Evolutionary conservation across 371 early-diverging fungal species (phyloP).

Genomic region (Mortierella sp.): DNA sequence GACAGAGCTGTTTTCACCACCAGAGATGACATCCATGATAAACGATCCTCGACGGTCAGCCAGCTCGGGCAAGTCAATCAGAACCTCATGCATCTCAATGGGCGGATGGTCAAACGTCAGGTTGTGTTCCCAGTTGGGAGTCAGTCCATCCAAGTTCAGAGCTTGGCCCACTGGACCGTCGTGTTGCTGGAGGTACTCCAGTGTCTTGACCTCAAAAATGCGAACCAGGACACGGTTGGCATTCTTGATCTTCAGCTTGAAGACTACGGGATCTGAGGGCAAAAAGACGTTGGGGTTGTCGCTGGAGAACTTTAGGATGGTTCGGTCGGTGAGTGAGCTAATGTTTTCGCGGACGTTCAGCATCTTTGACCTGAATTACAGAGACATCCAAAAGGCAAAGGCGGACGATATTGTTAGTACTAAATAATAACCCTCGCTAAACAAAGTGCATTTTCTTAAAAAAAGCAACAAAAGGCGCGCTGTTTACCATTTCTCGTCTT

Average conservation of each 20-base stretch:
- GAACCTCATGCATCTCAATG: constrained; percentile 34
- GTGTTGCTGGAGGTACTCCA: constrained; percentile 47
- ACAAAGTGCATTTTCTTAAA: neutral
- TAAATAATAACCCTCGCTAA: neutral
- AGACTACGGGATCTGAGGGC: constrained; percentile 44
- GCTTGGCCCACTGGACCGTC: constrained; percentile 24
- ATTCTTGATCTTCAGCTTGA: constrained; percentile 50
- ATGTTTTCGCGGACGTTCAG: constrained; percentile 1
- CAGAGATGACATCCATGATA: constrained; percentile 47
- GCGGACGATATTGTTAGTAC: neutral
- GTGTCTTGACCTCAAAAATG: constrained; percentile 53
- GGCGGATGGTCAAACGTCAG: constrained; percentile 29
- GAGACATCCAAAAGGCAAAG: no score
- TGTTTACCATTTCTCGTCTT: constrained; percentile 41
- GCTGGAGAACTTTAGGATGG: constrained; percentile 35
- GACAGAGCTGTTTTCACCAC: constrained; percentile 45
- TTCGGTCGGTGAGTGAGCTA: constrained; percentile 23
- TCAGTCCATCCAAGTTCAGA: constrained; percentile 46
- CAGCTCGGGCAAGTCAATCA: constrained; percentile 38
- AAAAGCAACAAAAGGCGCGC: neutral
- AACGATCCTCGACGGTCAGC: constrained; percentile 44
- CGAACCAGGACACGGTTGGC: constrained; percentile 38
- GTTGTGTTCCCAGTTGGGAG: constrained; percentile 47
- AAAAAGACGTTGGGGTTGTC: constrained; percentile 36
- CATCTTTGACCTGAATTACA: constrained; percentile 23